Evolutionary conservation across 768 basidiomycete species (phyloP).

Genomic region (Leccinum incarnatum): DNA sequence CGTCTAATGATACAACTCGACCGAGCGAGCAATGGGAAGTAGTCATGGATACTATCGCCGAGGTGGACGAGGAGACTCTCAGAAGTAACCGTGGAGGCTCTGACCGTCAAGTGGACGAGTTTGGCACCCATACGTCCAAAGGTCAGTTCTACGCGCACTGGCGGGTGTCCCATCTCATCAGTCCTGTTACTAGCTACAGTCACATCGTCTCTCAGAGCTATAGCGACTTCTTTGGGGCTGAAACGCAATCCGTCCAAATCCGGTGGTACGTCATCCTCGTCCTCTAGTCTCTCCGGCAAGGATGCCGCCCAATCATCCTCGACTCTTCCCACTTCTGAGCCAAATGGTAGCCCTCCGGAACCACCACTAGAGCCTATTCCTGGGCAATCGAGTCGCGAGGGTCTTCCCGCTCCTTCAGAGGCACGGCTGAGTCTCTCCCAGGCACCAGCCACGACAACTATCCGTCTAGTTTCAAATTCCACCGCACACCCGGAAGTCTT

Average conservation of each 20-base stretch:
- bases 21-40: slow-evolving; percentile 84
- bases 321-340: slow-evolving; percentile 30
- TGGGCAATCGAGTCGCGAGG: slow-evolving; percentile 55
- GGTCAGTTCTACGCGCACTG: slow-evolving; percentile 37
- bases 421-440: slow-evolving; percentile 61
- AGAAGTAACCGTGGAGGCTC: slow-evolving; percentile 43
- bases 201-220: slow-evolving; percentile 68
- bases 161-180: neutral
- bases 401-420: slow-evolving; percentile 56
- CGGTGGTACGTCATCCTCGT: slow-evolving; percentile 24
- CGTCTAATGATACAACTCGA: slow-evolving; percentile 38
- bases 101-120: slow-evolving; percentile 53
- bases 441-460: slow-evolving; percentile 44
- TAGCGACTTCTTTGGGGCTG: slow-evolving; percentile 74
- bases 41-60: slow-evolving; percentile 79
- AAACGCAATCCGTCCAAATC: slow-evolving; percentile 42
- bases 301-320: slow-evolving; percentile 22
- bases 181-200: slow-evolving; percentile 54
- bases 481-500: slow-evolving; percentile 19
- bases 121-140: slow-evolving; percentile 69
- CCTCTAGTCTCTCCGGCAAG: slow-evolving; percentile 27
- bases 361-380: slow-evolving; percentile 49
- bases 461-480: slow-evolving; percentile 42
- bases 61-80: slow-evolving; percentile 51
- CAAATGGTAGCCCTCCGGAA: slow-evolving; percentile 15